Evolutionary conservation across 2,329 filamentous ascomycete genomes (phyloP), one percentile per base, ranked within the genome.

Genomic region (Trichoderma pleuroti): DNA sequence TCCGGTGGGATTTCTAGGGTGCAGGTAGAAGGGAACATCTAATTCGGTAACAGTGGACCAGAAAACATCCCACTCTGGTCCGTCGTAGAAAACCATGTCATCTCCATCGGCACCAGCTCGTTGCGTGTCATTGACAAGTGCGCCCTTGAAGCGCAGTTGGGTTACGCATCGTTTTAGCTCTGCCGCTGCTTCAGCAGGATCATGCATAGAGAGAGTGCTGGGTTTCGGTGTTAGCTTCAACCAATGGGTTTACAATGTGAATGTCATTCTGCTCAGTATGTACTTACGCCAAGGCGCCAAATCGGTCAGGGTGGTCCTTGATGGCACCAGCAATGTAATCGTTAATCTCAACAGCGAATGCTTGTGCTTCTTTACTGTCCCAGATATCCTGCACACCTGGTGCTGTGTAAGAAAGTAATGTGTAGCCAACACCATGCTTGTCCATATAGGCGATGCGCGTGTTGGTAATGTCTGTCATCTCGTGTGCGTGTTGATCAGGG

Each of bases 61-160:
- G 82, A 91, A 91, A 26, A 84, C 77, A 73, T 89, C 87, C 83
- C 86, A 92, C 72, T 86, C 84, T 0, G 85, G 82, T 10, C 84
- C 81, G 75, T 91, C 90, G 79, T 91, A 91, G 80, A 90, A 91
- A 76, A 91, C 81, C 82, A 88, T 86, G 28, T 85, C 84, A 70
- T 90, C 87, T 46, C 88, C 88, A 70, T 89, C 86, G 0, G 80
- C 73, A 4, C 87, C 88, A 18, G 86, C 83, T 32, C 86, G 85
- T 75, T 91, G 89, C 2, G 84, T 87, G 76, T 90, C 87, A 75
- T 90, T 90, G 59, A 91, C 83, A 5, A 91, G 79, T 4, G 84
- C 87, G 3, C 89, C 89, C 72, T 87, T 85, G 81, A 91, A 91
- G n/a, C 88, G 87, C 62, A 86, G 81, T 71, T 88, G 78, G 2